Evolutionary conservation across 1,284 basidiomycete species (phyloP), one percentile per base, ranked within the genome.

Genomic region (Phylloporus sp.): DNA sequence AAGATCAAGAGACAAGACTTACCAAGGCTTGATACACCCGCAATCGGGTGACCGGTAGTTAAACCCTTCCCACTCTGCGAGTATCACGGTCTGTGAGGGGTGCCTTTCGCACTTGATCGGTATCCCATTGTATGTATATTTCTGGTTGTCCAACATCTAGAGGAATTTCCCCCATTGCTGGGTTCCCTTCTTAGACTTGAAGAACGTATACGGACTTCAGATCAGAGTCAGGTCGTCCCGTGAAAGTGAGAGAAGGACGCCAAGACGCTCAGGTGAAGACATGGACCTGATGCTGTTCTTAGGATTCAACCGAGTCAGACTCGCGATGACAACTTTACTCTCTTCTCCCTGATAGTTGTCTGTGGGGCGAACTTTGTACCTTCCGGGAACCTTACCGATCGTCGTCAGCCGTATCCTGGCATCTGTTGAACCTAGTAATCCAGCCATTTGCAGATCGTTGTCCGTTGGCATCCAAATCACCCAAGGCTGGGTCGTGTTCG

Each of bases 321-420:
- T 88, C n/a, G 82, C 81, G 39, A 91, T 82, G 37, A 91, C n/a
- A n/a, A n/a, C n/a, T n/a, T n/a, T n/a, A n/a, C n/a, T n/a, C n/a
- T n/a, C n/a, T n/a, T n/a, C n/a, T 35, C 90, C 90, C 70, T 91
- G 90, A 67, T 89, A 89, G 67, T 89, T 89, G 67, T 89, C 83
- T 89, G 25, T 32, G 3, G n/a, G n/a, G n/a, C n/a, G n/a, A n/a
- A n/a, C n/a, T n/a, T n/a, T n/a, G n/a, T n/a, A n/a, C 88, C 92
- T 91, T 41, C 82, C 66, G 0, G 82, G n/a, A n/a, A 0, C 0
- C 79, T 57, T 68, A 88, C 89, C 89, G 20, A 90, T 89, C 0
- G 89, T 91, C 0, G 89, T 85, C 1, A 91, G 74, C 19, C 84
- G 84, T 45, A 91, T 79, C 0, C 60, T n/a, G n/a, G n/a, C n/a